phyloP scores from a whole-genome alignment of 1,284 basidiomycete species.

The Phenoliferia sp. region DNA sequence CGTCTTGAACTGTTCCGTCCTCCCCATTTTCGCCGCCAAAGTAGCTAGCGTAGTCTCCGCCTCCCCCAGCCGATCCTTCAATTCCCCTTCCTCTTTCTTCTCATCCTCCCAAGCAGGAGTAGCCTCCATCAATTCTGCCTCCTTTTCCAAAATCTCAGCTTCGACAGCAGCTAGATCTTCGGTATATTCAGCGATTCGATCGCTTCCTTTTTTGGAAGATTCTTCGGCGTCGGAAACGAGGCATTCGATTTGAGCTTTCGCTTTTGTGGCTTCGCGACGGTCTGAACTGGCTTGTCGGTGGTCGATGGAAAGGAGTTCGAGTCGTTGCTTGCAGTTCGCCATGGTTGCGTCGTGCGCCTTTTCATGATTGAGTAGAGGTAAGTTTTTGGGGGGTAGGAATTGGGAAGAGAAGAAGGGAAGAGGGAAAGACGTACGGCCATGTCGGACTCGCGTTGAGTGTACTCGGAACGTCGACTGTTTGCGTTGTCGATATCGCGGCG shows the following conservation, averaged over 20 bases:
- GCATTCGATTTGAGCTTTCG: constrained; percentile 68
- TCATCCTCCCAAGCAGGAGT: constrained; percentile 60
- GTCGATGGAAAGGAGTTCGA: constrained; percentile 63
- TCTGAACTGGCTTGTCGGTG: constrained; percentile 47
- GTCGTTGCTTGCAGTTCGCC: constrained; percentile 61
- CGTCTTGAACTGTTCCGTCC: constrained; percentile 76
- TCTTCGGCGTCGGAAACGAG: constrained; percentile 72
- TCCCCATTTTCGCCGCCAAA: constrained; percentile 81
- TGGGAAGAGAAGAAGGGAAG: not conserved
- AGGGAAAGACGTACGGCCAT: constrained; percentile 57
- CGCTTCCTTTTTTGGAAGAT: constrained; percentile 55
- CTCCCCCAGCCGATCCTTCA: constrained; percentile 56
- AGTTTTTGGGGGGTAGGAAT: not conserved
- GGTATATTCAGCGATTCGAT: constrained; percentile 50
- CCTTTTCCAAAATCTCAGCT: constrained; percentile 58
- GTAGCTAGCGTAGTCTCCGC: constrained; percentile 63
- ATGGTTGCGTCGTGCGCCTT: constrained; percentile 71
- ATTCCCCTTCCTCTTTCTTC: constrained; percentile 6
- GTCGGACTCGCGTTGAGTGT: constrained; percentile 74
- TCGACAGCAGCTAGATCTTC: constrained; percentile 62
- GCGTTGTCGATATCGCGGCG: constrained; percentile 74
- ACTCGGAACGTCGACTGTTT: constrained; percentile 74
- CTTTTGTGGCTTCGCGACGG: constrained; percentile 28
- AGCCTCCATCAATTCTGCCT: constrained; percentile 58
- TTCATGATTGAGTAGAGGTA: not conserved